Evolutionary conservation across 1,139 yeast species (phyloP).

Genomic region (Spencermartinsiella ligniputridi): DNA sequence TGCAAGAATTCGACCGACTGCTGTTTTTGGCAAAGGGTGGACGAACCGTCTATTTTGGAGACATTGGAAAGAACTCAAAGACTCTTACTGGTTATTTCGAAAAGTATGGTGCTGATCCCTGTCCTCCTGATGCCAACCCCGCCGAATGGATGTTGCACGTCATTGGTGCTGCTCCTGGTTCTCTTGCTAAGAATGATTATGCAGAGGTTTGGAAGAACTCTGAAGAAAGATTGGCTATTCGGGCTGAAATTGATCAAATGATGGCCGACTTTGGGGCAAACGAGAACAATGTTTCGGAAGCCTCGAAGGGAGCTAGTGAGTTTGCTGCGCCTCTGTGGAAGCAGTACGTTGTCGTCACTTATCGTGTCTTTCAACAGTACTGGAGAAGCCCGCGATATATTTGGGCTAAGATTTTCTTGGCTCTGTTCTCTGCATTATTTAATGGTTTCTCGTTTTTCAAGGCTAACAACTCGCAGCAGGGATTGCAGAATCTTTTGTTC

Average conservation of each 20-base stretch:
- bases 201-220: conserved; percentile 63
- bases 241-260: conserved; percentile 28
- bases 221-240: conserved; percentile 45
- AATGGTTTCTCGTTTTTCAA: conserved; percentile 74
- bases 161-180: conserved; percentile 78
- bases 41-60: conserved; percentile 75
- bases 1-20: conserved; percentile 74
- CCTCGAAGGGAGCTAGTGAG: conserved; percentile 25
- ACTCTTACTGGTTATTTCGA: conserved; percentile 67
- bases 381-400: conserved; percentile 76
- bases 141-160: conserved; percentile 83
- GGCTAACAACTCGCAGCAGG: conserved; percentile 52
- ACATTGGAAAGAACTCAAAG: conserved; percentile 60
- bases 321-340: conserved; percentile 42
- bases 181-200: conserved; percentile 60
- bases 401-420: conserved; percentile 59
- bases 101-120: conserved; percentile 57
- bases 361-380: conserved; percentile 54
- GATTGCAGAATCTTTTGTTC: conserved; percentile 46
- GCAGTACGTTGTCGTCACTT: conserved; percentile 51
- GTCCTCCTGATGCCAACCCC: conserved; percentile 68
- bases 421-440: conserved; percentile 50
- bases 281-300: conserved; percentile 20
- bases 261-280: conserved; percentile 21
- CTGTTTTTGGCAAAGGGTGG: conserved; percentile 73